Evolutionary conservation across 192 early-diverging fungal species (phyloP).

Genomic region (Lobosporangium transversale): DNA sequence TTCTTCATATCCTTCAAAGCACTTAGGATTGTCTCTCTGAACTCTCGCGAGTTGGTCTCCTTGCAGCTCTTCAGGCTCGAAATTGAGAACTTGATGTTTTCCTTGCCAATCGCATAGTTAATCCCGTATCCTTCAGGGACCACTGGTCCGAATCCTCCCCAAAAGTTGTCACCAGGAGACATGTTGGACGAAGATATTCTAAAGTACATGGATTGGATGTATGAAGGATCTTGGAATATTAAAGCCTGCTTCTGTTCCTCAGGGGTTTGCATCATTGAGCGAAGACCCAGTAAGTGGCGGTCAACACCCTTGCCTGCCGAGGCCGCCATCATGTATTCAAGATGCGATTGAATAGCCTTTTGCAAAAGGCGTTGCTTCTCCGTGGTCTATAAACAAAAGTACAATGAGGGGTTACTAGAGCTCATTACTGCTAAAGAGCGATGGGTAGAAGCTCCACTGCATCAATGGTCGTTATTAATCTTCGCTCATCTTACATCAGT

Average conservation of each 20-base stretch:
- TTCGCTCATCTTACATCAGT: constrained; percentile 44
- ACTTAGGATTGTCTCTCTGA: constrained; percentile 68
- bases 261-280: constrained; percentile 68
- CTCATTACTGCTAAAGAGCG: too few species aligned
- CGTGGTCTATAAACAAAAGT: constrained; percentile 13
- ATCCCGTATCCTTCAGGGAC: constrained; percentile 88
- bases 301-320: constrained; percentile 84
- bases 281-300: constrained; percentile 89
- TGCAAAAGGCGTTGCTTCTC: constrained; percentile 66
- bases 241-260: constrained; percentile 69
- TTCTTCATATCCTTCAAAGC: constrained; percentile 71
- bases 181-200: constrained; percentile 84
- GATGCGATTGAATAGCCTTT: constrained; percentile 75
- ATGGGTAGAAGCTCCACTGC: too few species aligned
- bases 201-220: constrained; percentile 81
- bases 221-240: constrained; percentile 88
- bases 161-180: constrained; percentile 73
- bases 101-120: constrained; percentile 79
- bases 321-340: constrained; percentile 80
- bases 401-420: neutral
- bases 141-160: constrained; percentile 89
- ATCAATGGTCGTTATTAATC: too few species aligned
- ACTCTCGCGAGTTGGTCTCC: constrained; percentile 61
- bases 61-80: constrained; percentile 59
- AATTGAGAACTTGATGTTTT: constrained; percentile 78